Conservation (phyloP, 2,329 filamentous ascomycete genomes). For the Alternaria sp. region DNA sequence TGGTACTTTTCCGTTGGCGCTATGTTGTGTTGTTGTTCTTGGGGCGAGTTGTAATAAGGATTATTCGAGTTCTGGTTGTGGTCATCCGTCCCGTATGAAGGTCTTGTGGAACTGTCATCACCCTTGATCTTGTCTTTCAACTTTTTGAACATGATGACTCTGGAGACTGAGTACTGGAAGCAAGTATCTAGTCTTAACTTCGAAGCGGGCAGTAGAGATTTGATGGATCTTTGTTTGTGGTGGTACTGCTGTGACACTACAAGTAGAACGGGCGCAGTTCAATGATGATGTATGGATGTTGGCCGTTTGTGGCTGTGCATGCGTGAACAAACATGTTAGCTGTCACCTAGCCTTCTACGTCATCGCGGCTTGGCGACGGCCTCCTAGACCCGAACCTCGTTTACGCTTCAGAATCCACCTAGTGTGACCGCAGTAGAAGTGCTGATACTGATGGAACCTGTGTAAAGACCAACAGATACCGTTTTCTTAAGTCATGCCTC, state of each 20-base stretch:
- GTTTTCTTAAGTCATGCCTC: background rate
- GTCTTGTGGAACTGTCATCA: slow-evolving; percentile 30
- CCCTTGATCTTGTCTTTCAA: slow-evolving; percentile 47
- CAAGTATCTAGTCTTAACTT: background rate
- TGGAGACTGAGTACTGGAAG: too few relatives aligned
- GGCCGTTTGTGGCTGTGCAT: slow-evolving; percentile 18
- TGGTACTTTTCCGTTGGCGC: slow-evolving; percentile 38
- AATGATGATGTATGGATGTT: slow-evolving; percentile 9
- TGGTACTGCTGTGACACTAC: background rate
- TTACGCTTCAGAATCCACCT: background rate
- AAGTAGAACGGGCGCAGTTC: slow-evolving; percentile 6
- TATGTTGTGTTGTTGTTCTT: slow-evolving; percentile 26
- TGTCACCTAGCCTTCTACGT: slow-evolving; percentile 13
- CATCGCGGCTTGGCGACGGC: slow-evolving; percentile 20
- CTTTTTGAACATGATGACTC: slow-evolving; percentile 46
- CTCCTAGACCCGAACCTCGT: background rate
- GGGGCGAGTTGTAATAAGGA: slow-evolving; percentile 30
- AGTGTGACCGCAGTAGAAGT: background rate
- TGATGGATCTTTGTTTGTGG: background rate
- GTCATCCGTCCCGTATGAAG: slow-evolving; percentile 28
- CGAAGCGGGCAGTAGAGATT: background rate
- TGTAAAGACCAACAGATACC: background rate
- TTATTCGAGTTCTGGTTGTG: slow-evolving; percentile 40
- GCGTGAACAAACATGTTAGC: background rate
- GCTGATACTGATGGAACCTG: too few relatives aligned